phyloP scores from a whole-genome alignment of 805 yeast species.

The Lipomyces chichibuensis region DNA sequence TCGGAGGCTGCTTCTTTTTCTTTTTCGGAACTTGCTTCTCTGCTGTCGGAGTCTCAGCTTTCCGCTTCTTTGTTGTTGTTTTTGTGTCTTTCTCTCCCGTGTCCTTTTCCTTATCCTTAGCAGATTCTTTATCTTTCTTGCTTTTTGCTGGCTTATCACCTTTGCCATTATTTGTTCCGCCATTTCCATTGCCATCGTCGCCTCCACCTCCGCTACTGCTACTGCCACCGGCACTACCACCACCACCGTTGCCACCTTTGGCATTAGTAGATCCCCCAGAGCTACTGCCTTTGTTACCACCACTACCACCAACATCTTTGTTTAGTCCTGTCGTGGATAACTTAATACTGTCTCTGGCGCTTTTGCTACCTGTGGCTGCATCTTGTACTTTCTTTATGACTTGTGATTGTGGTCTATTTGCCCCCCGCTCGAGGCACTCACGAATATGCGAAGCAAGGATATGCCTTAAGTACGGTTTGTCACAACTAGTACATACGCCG shows the following conservation, averaged over 20 bases:
- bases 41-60: slow-evolving; percentile 29
- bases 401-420: not conserved
- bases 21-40: slow-evolving; percentile 29
- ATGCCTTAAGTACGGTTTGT: slow-evolving; percentile 50
- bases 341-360: slow-evolving; percentile 10
- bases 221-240: slow-evolving; percentile 2
- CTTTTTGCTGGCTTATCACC: slow-evolving; percentile 13
- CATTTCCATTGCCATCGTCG: slow-evolving; percentile 19
- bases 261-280: slow-evolving; percentile 25
- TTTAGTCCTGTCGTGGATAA: slow-evolving; percentile 12
- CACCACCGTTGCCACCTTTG: slow-evolving; percentile 9
- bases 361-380: slow-evolving; percentile 9
- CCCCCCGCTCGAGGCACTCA: slow-evolving; percentile 44
- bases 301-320: slow-evolving; percentile 7
- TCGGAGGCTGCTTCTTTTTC: slow-evolving; percentile 32
- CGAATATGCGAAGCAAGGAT: slow-evolving; percentile 49
- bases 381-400: not conserved
- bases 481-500: slow-evolving; percentile 54
- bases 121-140: slow-evolving; percentile 11
- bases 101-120: slow-evolving; percentile 13
- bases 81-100: not conserved
- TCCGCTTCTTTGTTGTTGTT: slow-evolving; percentile 25
- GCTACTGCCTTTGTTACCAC: slow-evolving; percentile 4
- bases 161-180: slow-evolving; percentile 11
- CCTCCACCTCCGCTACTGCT: slow-evolving; percentile 24